A percentile compares a stretch with the other conserved stretches of the same genome.
These are phyloP conservation scores for Picea sitchensis DNA, from an alignment of 75 land plant species.

Conservation along the genomic window DNA sequence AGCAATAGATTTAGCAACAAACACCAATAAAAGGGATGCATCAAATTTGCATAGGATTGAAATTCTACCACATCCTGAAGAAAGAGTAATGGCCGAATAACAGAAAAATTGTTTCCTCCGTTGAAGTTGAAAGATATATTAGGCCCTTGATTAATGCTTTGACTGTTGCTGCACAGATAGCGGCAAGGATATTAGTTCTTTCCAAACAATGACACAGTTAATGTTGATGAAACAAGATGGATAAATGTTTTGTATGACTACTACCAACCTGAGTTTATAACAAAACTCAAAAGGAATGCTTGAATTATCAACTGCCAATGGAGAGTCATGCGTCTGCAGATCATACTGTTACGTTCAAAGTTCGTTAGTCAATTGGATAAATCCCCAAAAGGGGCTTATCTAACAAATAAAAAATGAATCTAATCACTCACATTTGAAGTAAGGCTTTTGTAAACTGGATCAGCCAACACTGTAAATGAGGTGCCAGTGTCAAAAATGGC, in stretches of 20 bases:
- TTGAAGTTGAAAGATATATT: slow-evolving; percentile 34
- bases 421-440: slow-evolving; percentile 44
- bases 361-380: neutral
- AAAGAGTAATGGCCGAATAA: slow-evolving; percentile 43
- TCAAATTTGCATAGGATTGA: neutral
- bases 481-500: slow-evolving; percentile 93
- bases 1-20: neutral
- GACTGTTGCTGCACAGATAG: slow-evolving; percentile 33
- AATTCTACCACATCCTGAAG: slow-evolving; percentile 34
- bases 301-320: slow-evolving; percentile 9
- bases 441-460: slow-evolving; percentile 42
- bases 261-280: slow-evolving; percentile 42
- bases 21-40: neutral
- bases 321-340: slow-evolving; percentile 23
- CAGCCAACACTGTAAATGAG: slow-evolving; percentile 68
- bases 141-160: slow-evolving; percentile 27
- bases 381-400: neutral
- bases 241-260: neutral
- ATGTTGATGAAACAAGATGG: neutral
- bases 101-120: slow-evolving; percentile 45
- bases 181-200: slow-evolving; percentile 1
- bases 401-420: neutral
- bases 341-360: slow-evolving; percentile 37
- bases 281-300: slow-evolving; percentile 70
- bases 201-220: neutral